Percentiles rank a stretch among this genome's conserved stretches.
Conservation (phyloP, 2,329 filamentous ascomycete species). For the Akanthomyces dipterigenus region DNA sequence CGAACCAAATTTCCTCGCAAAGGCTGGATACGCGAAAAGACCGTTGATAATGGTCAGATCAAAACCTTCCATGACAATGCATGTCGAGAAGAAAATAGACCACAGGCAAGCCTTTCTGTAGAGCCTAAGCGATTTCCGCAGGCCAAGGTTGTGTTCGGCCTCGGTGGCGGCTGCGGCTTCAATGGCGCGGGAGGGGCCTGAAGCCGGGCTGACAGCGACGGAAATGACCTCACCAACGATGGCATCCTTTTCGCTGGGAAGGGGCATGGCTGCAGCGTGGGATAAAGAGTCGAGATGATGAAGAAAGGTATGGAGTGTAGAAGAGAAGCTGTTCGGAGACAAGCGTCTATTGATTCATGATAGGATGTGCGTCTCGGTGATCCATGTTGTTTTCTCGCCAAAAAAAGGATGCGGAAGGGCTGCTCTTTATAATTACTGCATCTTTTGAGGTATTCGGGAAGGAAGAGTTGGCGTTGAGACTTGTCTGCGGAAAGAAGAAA, state of each 20-base stretch:
- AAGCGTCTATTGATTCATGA: slow-evolving; percentile 1
- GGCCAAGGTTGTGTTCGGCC: slow-evolving; percentile 26
- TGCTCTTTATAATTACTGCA: background rate
- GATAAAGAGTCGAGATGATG: background rate
- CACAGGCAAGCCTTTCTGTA: slow-evolving; percentile 32
- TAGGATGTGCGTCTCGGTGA: background rate
- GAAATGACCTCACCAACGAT: background rate
- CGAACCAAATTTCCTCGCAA: slow-evolving; percentile 33
- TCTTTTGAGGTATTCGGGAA: background rate
- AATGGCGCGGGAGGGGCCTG: slow-evolving; percentile 6
- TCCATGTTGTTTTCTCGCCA: background rate
- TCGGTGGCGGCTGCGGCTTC: slow-evolving; percentile 24
- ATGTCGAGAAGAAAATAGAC: slow-evolving; percentile 31
- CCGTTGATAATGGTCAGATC: slow-evolving; percentile 33
- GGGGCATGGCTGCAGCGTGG: background rate
- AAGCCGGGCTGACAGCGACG: background rate
- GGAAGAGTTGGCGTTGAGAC: background rate
- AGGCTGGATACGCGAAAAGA: slow-evolving; percentile 35
- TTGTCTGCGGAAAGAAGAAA: background rate
- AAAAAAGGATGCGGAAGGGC: background rate
- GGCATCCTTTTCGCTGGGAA: background rate
- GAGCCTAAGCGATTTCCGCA: slow-evolving; percentile 31
- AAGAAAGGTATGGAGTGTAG: background rate
- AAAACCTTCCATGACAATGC: slow-evolving; percentile 35
- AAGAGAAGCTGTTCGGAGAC: background rate